A percentile compares a stretch with the other conserved stretches of the same genome.
These are phyloP conservation scores for Calcarisporium arbuscula DNA, from an alignment of 2,329 filamentous ascomycete genomes.

Conservation along the genomic window DNA sequence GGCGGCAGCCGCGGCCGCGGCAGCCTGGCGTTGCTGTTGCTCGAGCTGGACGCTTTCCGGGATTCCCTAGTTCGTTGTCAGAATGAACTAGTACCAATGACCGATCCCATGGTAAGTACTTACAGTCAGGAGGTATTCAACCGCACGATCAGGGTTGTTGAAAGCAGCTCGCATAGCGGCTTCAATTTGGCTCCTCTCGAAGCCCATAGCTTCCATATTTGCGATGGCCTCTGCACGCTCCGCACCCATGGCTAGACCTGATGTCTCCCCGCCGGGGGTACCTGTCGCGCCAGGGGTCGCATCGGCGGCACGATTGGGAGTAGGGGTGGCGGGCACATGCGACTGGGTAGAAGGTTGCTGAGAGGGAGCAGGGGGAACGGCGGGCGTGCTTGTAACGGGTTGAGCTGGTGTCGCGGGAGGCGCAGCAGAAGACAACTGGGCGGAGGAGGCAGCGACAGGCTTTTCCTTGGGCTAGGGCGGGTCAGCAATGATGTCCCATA, in stretches of 20 bases:
- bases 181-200: constrained; percentile 81
- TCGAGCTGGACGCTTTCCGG: constrained; percentile 76
- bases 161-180: constrained; percentile 93
- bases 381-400: constrained; percentile 54
- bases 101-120: no score
- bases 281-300: constrained; percentile 27
- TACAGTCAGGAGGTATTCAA: constrained; percentile 89
- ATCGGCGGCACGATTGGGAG: constrained; percentile 40
- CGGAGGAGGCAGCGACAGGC: constrained; percentile 39
- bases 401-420: constrained; percentile 51
- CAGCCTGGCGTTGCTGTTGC: constrained; percentile 45
- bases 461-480: constrained; percentile 55
- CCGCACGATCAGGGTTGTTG: constrained; percentile 93
- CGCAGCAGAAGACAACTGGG: constrained; percentile 53
- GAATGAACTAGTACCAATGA: no score
- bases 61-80: no score
- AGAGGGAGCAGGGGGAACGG: constrained; percentile 38
- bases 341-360: constrained; percentile 39
- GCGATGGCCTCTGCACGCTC: constrained; percentile 76
- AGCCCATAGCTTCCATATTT: constrained; percentile 98
- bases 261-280: constrained; percentile 49
- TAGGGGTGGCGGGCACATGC: constrained; percentile 45
- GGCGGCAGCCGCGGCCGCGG: no score
- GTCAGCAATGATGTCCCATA: constrained; percentile 1
- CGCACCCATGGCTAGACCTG: constrained; percentile 77